A percentile compares a stretch with the other conserved stretches of the same genome.
These are phyloP conservation scores for Eurotiales sp. DNA, from an alignment of 2,329 filamentous ascomycete genomes.

Conservation along the genomic window DNA sequence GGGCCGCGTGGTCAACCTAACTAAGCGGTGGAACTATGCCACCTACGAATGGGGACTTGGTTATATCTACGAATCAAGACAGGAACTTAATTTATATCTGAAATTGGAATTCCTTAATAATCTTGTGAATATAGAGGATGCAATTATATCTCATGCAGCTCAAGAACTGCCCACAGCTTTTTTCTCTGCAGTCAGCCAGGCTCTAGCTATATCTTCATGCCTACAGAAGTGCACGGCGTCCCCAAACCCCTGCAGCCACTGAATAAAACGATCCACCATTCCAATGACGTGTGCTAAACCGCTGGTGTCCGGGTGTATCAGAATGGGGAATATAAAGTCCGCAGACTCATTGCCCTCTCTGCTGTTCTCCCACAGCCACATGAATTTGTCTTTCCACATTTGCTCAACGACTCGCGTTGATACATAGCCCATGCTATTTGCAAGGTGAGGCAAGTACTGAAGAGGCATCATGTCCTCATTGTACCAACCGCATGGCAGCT, in stretches of 20 bases:
- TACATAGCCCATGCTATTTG: slow-evolving; percentile 49
- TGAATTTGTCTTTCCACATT: slow-evolving; percentile 50
- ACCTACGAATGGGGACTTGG: neutral
- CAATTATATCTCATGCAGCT: neutral
- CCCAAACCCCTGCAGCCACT: slow-evolving; percentile 42
- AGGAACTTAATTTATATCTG: neutral
- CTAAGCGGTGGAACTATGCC: neutral
- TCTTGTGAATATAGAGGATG: neutral
- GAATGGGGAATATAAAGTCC: slow-evolving; percentile 43
- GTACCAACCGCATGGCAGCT: slow-evolving; percentile 52
- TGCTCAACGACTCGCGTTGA: slow-evolving; percentile 46
- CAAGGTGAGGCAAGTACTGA: slow-evolving; percentile 44
- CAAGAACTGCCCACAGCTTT: neutral
- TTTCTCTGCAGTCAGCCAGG: slow-evolving; percentile 27
- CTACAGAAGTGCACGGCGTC: slow-evolving; percentile 45
- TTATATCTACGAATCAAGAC: neutral
- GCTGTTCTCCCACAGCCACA: slow-evolving; percentile 38
- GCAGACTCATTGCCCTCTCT: slow-evolving; percentile 14
- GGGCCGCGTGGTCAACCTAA: neutral
- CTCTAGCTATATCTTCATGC: slow-evolving; percentile 42
- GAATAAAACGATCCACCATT: slow-evolving; percentile 46
- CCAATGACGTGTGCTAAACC: slow-evolving; percentile 54
- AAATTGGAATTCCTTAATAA: neutral
- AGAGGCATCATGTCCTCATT: slow-evolving; percentile 51
- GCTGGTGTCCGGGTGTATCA: slow-evolving; percentile 51